Evolutionary conservation across 176 grass and related monocot genomes (phyloP).

Genomic region (Eremochloa ophiuroides): DNA sequence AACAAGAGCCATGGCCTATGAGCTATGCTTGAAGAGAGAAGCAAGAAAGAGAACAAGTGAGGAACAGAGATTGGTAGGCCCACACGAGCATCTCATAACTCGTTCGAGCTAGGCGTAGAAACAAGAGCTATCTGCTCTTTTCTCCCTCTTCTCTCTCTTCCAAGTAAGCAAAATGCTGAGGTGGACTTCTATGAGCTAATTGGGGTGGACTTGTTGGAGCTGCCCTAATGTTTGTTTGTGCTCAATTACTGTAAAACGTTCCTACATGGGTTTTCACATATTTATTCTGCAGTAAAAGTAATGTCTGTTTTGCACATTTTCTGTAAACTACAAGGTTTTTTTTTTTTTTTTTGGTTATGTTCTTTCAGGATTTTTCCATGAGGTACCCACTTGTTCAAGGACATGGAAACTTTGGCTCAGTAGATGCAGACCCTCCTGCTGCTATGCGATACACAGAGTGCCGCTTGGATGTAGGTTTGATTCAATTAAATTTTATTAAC

Average conservation of each 20-base stretch:
- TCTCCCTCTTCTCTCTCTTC: background rate
- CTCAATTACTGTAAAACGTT: background rate
- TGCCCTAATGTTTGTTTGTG: background rate
- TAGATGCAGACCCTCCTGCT: constrained; percentile 96
- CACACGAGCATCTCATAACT: background rate
- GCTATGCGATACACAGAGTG: constrained; percentile 98
- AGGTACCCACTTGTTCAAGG: constrained; percentile 82
- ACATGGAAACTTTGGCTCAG: constrained; percentile 97
- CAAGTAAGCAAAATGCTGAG: background rate
- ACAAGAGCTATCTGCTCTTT: background rate
- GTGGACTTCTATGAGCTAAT: background rate
- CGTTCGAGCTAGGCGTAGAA: background rate
- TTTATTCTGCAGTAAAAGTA: background rate
- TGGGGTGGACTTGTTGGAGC: background rate
- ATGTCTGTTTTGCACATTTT: constrained; percentile 9
- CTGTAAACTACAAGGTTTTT: constrained; percentile 12
- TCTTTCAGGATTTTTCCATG: constrained; percentile 90
- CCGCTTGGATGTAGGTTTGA: constrained; percentile 83
- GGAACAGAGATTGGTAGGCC: background rate
- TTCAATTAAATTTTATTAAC: constrained; percentile 34
- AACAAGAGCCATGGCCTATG: background rate
- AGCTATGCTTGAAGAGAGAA: background rate
- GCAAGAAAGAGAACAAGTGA: background rate
- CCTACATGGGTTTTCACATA: background rate
- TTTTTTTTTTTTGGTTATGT: constrained; percentile 13